These are phyloP conservation scores for Talaromyces albobiverticillius DNA, from an alignment of 2,329 filamentous ascomycete species.

Conservation along the genomic window DNA sequence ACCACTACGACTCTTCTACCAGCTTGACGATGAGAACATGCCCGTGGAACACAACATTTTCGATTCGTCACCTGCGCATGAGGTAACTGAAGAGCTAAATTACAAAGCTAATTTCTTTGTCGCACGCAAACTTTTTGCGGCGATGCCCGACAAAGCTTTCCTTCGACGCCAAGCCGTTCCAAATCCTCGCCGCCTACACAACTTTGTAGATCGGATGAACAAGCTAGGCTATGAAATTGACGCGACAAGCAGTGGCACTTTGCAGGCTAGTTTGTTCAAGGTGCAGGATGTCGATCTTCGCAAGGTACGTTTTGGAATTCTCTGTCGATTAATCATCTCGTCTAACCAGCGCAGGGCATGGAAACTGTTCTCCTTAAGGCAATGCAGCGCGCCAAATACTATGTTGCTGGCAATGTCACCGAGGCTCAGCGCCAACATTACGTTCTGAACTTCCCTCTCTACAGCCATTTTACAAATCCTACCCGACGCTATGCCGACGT, in stretches of 20 bases:
- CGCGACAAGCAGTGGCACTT: conserved; percentile 78
- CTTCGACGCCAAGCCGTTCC: conserved; percentile 82
- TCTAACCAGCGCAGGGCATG: conserved; percentile 62
- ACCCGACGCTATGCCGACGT: conserved; percentile 94
- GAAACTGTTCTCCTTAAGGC: conserved; percentile 93
- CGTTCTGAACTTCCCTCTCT: conserved; percentile 84
- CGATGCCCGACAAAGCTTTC: conserved; percentile 86
- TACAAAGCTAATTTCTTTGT: conserved; percentile 90
- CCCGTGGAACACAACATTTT: conserved; percentile 97
- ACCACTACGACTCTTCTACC: conserved; percentile 82
- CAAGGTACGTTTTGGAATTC: conserved; percentile 52
- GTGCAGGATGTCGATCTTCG: conserved; percentile 84
- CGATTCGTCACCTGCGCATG: conserved; percentile 81
- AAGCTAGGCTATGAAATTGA: conserved; percentile 89
- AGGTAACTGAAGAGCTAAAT: conserved; percentile 91
- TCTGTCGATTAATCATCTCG: not conserved
- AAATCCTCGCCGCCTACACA: conserved; percentile 82
- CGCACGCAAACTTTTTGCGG: conserved; percentile 75
- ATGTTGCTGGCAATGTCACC: conserved; percentile 72
- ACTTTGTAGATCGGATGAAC: conserved; percentile 89
- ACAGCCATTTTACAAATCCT: conserved; percentile 96
- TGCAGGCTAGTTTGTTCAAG: conserved; percentile 94
- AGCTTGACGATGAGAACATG: conserved; percentile 96
- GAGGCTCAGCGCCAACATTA: conserved; percentile 84
- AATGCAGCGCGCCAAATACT: conserved; percentile 96